phyloP scores from a whole-genome alignment of 805 yeast species.

The Kodamaea hsintzibuensis region DNA sequence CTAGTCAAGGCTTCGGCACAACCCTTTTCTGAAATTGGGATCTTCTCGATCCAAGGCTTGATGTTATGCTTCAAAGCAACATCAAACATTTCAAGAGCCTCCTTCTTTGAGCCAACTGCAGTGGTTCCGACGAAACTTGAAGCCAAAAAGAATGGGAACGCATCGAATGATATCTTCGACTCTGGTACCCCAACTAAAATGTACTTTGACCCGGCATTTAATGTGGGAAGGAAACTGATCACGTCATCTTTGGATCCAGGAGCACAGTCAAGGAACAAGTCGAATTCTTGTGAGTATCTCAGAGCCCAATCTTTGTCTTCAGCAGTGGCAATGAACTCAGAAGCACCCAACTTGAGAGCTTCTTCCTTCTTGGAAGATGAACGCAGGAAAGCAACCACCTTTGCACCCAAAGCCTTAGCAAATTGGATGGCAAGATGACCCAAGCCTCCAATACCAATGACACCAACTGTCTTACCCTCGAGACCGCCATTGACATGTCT shows the following conservation, averaged over 20 bases:
- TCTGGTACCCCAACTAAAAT: constrained; percentile 31
- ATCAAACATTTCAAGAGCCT: constrained; percentile 37
- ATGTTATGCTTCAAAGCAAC: constrained; percentile 37
- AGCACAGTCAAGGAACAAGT: constrained; percentile 52
- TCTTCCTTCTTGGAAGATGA: constrained; percentile 49
- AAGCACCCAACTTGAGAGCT: constrained; percentile 56
- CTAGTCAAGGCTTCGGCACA: constrained; percentile 32
- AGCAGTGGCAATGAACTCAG: constrained; percentile 51
- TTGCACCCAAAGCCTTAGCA: constrained; percentile 64
- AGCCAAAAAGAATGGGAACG: constrained; percentile 25
- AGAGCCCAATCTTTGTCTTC: constrained; percentile 35
- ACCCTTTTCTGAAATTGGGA: constrained; percentile 34
- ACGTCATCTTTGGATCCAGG: constrained; percentile 26
- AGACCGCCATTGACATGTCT: constrained; percentile 37
- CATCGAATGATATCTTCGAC: no score
- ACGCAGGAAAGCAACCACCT: constrained; percentile 58
- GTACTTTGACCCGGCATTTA: constrained; percentile 24
- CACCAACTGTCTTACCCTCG: constrained; percentile 50
- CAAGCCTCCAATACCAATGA: constrained; percentile 67
- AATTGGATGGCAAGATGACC: constrained; percentile 63
- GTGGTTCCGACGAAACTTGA: constrained; percentile 31
- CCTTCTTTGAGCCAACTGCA: constrained; percentile 33
- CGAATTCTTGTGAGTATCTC: constrained; percentile 30
- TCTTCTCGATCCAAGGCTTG: constrained; percentile 35
- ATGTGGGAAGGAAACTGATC: constrained; percentile 19